These are phyloP conservation scores for Escovopsis weberi DNA, from an alignment of 2,329 filamentous ascomycete species.

Conservation along the genomic window DNA sequence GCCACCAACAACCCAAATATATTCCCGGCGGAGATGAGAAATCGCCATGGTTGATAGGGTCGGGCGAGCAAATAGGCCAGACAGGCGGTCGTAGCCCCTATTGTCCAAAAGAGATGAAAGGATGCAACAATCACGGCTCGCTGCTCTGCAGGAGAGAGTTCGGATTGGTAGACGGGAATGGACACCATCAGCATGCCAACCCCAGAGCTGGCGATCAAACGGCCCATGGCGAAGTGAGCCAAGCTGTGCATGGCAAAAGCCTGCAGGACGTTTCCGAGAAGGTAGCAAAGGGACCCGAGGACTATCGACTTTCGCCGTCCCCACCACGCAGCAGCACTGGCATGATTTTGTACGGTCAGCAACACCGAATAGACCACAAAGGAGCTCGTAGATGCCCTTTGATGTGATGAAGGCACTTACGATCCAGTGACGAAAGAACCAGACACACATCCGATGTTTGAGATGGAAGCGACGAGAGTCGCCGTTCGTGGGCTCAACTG, in stretches of 20 bases:
- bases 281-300: conserved; percentile 41
- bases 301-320: conserved; percentile 42
- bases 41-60: conserved; percentile 40
- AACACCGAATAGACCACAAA: background rate
- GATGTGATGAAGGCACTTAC: conserved; percentile 9
- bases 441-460: conserved; percentile 40
- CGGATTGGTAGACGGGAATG: conserved; percentile 54
- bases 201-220: conserved; percentile 52
- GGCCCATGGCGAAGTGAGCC: conserved; percentile 52
- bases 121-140: conserved; percentile 50
- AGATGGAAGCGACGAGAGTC: conserved; percentile 40
- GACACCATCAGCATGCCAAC: conserved; percentile 52
- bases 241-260: conserved; percentile 43
- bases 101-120: conserved; percentile 63
- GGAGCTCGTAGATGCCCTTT: too few relatives aligned
- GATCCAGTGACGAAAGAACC: conserved; percentile 39
- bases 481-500: background rate
- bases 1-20: conserved; percentile 37
- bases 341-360: background rate
- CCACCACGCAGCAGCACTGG: conserved; percentile 39
- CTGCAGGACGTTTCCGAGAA: conserved; percentile 51
- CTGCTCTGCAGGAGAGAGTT: conserved; percentile 46
- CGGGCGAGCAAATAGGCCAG: conserved; percentile 39
- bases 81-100: conserved; percentile 48
- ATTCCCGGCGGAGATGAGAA: conserved; percentile 44